These are phyloP conservation scores for Symbiotaphrina buchneri DNA, from an alignment of 495 filamentous ascomycete species.

Conservation along the genomic window DNA sequence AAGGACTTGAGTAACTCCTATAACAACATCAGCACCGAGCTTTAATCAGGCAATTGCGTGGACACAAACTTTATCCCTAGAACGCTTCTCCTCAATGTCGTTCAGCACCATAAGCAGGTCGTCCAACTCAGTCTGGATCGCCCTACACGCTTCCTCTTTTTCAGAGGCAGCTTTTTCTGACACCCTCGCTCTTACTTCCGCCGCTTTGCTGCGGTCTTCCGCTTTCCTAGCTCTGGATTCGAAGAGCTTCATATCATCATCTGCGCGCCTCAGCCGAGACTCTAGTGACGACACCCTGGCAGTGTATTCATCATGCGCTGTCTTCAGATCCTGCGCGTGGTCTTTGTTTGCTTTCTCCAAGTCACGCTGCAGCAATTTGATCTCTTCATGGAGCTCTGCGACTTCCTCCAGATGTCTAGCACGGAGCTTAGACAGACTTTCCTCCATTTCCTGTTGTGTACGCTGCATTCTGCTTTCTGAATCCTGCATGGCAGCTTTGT, in stretches of 20 bases:
- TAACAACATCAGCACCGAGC: constrained; percentile 9
- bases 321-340: constrained; percentile 34
- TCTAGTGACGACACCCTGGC: constrained; percentile 24
- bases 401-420: constrained; percentile 36
- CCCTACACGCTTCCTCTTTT: constrained; percentile 36
- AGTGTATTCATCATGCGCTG: constrained; percentile 28
- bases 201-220: constrained; percentile 5
- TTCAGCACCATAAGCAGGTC: constrained; percentile 72
- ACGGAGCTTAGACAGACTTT: constrained; percentile 19
- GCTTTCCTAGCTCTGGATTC: constrained; percentile 12
- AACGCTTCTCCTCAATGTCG: constrained; percentile 72
- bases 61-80: constrained; percentile 50
- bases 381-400: constrained; percentile 34
- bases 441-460: constrained; percentile 25
- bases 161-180: constrained; percentile 14
- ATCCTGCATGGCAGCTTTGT: constrained; percentile 12
- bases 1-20: constrained; percentile 52
- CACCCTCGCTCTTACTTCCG: constrained; percentile 10
- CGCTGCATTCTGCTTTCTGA: constrained; percentile 19
- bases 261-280: constrained; percentile 14
- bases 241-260: constrained; percentile 16
- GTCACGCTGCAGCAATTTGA: constrained; percentile 32
- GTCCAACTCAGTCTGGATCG: constrained; percentile 51
- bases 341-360: constrained; percentile 29
- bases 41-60: neutral